Conservation (phyloP, 2,329 filamentous ascomycete genomes). For the Colletotrichum sp. region DNA sequence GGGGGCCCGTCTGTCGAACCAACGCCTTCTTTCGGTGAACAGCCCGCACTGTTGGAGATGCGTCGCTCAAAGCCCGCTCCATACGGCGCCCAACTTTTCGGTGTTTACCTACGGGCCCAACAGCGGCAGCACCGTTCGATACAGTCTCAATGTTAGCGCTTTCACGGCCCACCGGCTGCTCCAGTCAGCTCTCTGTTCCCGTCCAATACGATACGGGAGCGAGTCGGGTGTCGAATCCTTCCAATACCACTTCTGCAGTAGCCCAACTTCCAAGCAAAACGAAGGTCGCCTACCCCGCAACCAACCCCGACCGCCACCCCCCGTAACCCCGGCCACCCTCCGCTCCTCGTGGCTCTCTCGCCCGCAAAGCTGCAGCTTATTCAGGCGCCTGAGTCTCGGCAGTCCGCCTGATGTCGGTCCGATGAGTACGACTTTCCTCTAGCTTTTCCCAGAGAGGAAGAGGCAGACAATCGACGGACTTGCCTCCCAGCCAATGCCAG, state of each 20-base stretch:
- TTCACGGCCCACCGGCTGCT: neutral
- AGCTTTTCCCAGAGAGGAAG: neutral
- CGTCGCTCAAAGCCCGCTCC: neutral
- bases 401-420: conserved; percentile 17
- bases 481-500: neutral
- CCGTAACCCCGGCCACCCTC: conserved; percentile 8
- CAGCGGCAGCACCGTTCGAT: neutral
- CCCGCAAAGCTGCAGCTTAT: conserved; percentile 16
- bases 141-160: neutral
- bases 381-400: conserved; percentile 17
- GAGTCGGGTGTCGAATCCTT: neutral
- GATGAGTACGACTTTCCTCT: neutral
- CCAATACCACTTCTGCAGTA: neutral
- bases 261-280: neutral
- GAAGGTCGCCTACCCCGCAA: conserved; percentile 6
- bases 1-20: neutral
- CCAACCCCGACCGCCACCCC: neutral
- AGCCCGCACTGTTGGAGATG: neutral
- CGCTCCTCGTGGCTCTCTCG: neutral
- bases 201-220: neutral
- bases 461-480: neutral
- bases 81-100: neutral
- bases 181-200: neutral
- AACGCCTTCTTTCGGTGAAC: neutral
- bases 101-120: neutral